Base-by-base conservation (phyloP, 1,139 yeast species). In the Kodamaea arcana region DNA sequence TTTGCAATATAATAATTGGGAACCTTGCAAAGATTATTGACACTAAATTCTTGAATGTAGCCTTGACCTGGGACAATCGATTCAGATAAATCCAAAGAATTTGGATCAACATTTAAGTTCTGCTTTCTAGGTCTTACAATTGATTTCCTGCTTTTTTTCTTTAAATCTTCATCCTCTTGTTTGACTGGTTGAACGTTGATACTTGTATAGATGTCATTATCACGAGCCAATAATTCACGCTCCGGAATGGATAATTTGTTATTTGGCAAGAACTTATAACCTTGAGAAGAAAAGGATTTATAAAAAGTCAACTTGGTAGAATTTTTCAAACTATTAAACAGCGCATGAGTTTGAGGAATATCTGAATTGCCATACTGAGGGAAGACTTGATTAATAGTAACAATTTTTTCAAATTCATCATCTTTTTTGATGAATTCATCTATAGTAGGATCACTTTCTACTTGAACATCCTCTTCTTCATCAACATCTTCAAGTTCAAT, bases 31-130 rank as follows among this genome's bases (percentile, higher is more conserved):
- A 69, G 43, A 42, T 64, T 66, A 37, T 54, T 60, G 9, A 69
- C 59, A 39, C 59, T 66, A 43, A 69, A 69, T 42, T 68, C 75
- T 28, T 65, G 73, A 28, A 69, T 62, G 32, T 48, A 64, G 1
- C 75, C 75, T 46, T 68, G 72, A 1, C 75, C 75, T 1, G 74
- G 74, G 9, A 69, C 53, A 2, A 67, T 58, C 4, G 65, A 60
- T 33, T 69, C 74, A 4, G 57, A 44, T 40, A 69, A 60, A 40
- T 69, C 74, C 13, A 65, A 41, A 13, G 53, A 44, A 44, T 69
- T 68, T 3, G 72, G 71, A 45, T 69, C 75, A 15, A 62, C 51
- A 34, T 54, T 59, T 9, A 58, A 51, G 30, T 58, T 55, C 35
- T 55, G 51, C 41, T 62, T 66, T 40, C 58, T 61, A 3, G 57